Evolutionary conservation across 768 basidiomycete genomes (phyloP).

Genomic region (Calvatia gigantea): DNA sequence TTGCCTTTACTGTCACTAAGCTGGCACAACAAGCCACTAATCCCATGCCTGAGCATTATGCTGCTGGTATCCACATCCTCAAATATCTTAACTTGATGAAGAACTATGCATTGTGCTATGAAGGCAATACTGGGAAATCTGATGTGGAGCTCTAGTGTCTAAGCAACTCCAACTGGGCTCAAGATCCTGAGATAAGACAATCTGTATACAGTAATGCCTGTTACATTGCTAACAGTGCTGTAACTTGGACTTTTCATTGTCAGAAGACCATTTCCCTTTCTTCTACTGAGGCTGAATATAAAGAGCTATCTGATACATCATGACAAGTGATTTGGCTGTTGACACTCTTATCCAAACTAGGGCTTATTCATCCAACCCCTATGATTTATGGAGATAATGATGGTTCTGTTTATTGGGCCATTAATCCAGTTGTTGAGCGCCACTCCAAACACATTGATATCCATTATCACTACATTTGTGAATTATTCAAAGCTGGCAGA

Average conservation of each 20-base stretch:
- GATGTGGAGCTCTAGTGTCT: too few relatives aligned
- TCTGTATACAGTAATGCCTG: slow-evolving; percentile 22
- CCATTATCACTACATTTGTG: slow-evolving; percentile 23
- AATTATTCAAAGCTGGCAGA: slow-evolving; percentile 16
- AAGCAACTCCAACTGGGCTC: slow-evolving; percentile 12
- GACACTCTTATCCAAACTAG: too few relatives aligned
- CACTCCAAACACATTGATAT: slow-evolving; percentile 29
- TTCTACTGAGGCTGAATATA: too few relatives aligned
- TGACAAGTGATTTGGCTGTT: slow-evolving; percentile 16
- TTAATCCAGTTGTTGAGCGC: slow-evolving; percentile 11
- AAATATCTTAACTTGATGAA: too few relatives aligned
- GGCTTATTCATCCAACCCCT: too few relatives aligned
- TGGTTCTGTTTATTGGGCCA: slow-evolving; percentile 12
- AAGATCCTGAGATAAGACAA: slow-evolving; percentile 14
- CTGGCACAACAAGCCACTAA: too few relatives aligned
- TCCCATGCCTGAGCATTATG: too few relatives aligned
- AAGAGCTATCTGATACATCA: slow-evolving; percentile 13
- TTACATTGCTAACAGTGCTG: slow-evolving; percentile 12
- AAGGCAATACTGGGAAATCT: too few relatives aligned
- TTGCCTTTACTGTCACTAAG: too few relatives aligned
- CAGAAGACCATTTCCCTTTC: slow-evolving; percentile 19
- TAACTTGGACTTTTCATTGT: slow-evolving; percentile 17
- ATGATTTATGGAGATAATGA: slow-evolving; percentile 13
- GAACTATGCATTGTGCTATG: too few relatives aligned
- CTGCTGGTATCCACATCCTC: too few relatives aligned